Percentiles rank a stretch among this genome's conserved stretches.
These are phyloP conservation scores for Lentinula boryana DNA, from an alignment of 768 basidiomycete species.

Conservation along the genomic window DNA sequence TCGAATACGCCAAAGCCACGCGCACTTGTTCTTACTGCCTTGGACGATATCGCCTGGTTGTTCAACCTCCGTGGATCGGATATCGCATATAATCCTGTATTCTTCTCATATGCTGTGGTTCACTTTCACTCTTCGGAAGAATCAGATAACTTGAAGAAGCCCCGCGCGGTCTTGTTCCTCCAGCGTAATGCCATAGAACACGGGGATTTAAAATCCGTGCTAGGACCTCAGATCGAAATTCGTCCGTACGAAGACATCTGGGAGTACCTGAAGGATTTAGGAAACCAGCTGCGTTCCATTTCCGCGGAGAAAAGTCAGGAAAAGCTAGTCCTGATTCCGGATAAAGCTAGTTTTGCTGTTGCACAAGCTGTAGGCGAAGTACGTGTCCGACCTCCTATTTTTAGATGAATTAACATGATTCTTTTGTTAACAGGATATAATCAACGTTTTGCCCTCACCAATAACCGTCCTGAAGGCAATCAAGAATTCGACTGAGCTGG, in stretches of 20 bases:
- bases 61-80: conserved; percentile 91
- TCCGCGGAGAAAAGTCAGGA: conserved; percentile 18
- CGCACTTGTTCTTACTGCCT: conserved; percentile 76
- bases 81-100: conserved; percentile 86
- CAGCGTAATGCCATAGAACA: conserved; percentile 46
- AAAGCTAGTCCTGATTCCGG: conserved; percentile 66
- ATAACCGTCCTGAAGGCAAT: conserved; percentile 75
- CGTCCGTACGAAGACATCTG: conserved; percentile 68
- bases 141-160: conserved; percentile 23
- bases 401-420: background rate
- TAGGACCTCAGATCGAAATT: conserved; percentile 60
- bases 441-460: conserved; percentile 60
- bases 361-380: conserved; percentile 75
- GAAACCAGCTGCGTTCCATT: background rate
- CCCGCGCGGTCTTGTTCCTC: conserved; percentile 60
- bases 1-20: conserved; percentile 20
- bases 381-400: conserved; percentile 5
- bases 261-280: conserved; percentile 50
- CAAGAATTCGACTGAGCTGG: conserved; percentile 76
- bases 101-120: conserved; percentile 83
- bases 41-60: conserved; percentile 94
- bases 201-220: conserved; percentile 26
- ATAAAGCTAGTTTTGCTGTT: conserved; percentile 76
- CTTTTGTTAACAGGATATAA: conserved; percentile 39
- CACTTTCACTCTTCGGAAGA: conserved; percentile 31